These are phyloP conservation scores for Naganishia randhawae DNA, from an alignment of 768 basidiomycete species.

Conservation along the genomic window DNA sequence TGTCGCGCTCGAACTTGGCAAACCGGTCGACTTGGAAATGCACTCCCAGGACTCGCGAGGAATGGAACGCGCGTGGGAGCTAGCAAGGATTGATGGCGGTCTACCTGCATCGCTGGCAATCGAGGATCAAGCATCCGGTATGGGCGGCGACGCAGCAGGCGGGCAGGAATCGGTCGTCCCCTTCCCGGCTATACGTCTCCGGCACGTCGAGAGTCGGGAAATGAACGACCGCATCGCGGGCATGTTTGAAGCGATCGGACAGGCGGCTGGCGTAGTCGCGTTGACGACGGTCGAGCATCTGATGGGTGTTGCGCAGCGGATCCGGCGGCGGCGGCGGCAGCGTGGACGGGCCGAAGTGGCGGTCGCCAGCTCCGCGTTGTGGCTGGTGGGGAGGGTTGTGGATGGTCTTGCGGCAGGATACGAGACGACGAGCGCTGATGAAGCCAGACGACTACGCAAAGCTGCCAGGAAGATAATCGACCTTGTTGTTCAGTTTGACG, in stretches of 20 bases:
- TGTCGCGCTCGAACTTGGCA: conserved; percentile 74
- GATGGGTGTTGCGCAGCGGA: conserved; percentile 61
- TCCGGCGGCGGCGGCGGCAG: conserved; percentile 51
- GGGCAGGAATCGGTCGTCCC: neutral
- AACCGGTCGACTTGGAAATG: conserved; percentile 41
- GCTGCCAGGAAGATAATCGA: conserved; percentile 63
- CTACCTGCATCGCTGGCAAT: neutral
- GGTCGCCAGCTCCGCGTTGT: conserved; percentile 59
- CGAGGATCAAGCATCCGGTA: too few relatives aligned
- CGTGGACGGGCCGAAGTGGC: conserved; percentile 57
- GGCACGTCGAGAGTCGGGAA: conserved; percentile 36
- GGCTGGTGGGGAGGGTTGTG: conserved; percentile 74
- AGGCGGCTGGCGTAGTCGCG: conserved; percentile 64
- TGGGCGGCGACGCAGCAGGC: neutral
- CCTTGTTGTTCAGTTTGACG: conserved; percentile 69
- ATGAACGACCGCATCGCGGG: conserved; percentile 58
- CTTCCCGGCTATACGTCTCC: conserved; percentile 43
- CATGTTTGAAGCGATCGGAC: conserved; percentile 73
- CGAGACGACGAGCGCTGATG: neutral
- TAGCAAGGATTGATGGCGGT: conserved; percentile 17
- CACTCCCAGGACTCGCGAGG: conserved; percentile 28
- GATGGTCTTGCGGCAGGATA: conserved; percentile 61
- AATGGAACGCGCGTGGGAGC: conserved; percentile 37
- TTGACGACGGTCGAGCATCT: conserved; percentile 74
- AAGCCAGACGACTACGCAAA: conserved; percentile 52